These are phyloP conservation scores for Cenchrus americanus DNA, from an alignment of 176 grass and related monocot species.

Conservation along the genomic window DNA sequence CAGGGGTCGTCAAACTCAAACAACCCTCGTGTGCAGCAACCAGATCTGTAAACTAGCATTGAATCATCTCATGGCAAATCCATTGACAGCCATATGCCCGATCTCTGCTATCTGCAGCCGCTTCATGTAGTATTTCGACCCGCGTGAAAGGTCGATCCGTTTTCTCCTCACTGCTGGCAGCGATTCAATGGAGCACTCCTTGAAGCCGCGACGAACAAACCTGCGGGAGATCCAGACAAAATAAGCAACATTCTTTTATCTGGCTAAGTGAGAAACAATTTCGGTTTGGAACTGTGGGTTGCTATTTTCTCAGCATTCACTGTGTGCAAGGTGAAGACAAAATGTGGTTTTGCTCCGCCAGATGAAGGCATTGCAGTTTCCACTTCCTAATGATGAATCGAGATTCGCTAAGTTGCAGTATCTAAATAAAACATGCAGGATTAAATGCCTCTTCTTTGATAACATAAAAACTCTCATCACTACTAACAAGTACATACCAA, in stretches of 20 bases:
- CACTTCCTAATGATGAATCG: neutral
- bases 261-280: neutral
- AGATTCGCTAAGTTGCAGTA: slow-evolving; percentile 15
- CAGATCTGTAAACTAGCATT: neutral
- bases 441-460: neutral
- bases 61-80: slow-evolving; percentile 40
- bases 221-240: slow-evolving; percentile 38
- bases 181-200: slow-evolving; percentile 75
- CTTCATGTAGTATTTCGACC: slow-evolving; percentile 96
- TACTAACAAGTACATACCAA: slow-evolving; percentile 65
- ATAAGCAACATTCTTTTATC: neutral
- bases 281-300: neutral
- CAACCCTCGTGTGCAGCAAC: slow-evolving; percentile 23
- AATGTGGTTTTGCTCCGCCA: neutral
- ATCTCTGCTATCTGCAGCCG: slow-evolving; percentile 51
- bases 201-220: slow-evolving; percentile 93
- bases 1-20: slow-evolving; percentile 26
- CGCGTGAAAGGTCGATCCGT: slow-evolving; percentile 71
- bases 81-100: slow-evolving; percentile 43
- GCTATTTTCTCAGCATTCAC: neutral
- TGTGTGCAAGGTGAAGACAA: neutral
- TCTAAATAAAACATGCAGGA: neutral
- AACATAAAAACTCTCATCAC: neutral
- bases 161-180: slow-evolving; percentile 71
- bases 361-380: neutral